Conservation (phyloP, 306 rosid species). For the Quercus glauca region DNA sequence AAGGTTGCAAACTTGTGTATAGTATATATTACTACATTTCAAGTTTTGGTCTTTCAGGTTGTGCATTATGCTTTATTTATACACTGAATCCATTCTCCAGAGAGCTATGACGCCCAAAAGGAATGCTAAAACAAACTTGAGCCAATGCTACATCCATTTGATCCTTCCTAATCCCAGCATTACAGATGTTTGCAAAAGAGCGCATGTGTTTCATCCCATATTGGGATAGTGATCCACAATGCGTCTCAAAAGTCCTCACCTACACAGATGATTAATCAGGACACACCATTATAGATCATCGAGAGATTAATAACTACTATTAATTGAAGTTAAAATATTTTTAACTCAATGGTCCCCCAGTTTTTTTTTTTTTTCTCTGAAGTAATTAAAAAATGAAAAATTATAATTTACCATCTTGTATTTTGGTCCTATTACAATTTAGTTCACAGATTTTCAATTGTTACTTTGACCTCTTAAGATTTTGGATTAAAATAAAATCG, state of each 20-base stretch:
- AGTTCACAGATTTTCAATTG: background rate
- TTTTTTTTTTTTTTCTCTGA: no score
- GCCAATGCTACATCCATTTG: slow-evolving; percentile 79
- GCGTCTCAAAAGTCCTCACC: slow-evolving; percentile 90
- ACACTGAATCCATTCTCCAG: slow-evolving; percentile 73
- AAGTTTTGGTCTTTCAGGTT: slow-evolving; percentile 1
- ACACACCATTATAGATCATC: background rate
- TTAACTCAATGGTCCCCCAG: no score
- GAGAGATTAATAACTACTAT: background rate
- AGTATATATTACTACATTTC: background rate
- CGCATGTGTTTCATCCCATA: slow-evolving; percentile 98
- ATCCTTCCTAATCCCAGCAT: slow-evolving; percentile 56
- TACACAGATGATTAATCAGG: slow-evolving; percentile 4
- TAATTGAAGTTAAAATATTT: no score
- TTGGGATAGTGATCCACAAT: slow-evolving; percentile 87
- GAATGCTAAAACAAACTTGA: slow-evolving; percentile 70
- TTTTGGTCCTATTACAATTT: background rate
- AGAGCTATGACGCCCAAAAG: slow-evolving; percentile 73
- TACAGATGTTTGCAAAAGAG: slow-evolving; percentile 89
- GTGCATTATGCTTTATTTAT: slow-evolving; percentile 17
- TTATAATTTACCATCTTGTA: no score
- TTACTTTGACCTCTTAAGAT: no score
- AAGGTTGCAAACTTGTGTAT: slow-evolving; percentile 4
- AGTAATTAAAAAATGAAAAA: no score
- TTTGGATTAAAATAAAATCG: no score